phyloP scores from a whole-genome alignment of 768 basidiomycete species.

The Boletus pseudopeckii region DNA sequence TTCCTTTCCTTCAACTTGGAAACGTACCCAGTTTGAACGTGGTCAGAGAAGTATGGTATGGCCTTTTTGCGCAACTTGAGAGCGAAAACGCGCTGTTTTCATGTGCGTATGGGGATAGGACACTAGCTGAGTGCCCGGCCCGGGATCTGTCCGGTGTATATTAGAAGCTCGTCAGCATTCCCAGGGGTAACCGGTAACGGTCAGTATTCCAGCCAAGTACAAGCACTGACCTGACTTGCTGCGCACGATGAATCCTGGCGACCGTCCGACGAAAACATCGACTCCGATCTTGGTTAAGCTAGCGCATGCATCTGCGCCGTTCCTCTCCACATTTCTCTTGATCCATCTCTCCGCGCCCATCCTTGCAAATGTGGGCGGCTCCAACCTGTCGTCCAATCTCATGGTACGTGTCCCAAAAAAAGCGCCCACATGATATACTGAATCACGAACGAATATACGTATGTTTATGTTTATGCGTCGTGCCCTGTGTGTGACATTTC shows the following conservation, averaged over 20 bases:
- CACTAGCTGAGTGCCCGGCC: too few species aligned
- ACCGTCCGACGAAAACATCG: neutral
- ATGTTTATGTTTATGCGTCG: too few species aligned
- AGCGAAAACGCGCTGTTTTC: too few species aligned
- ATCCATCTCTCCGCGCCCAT: conserved; percentile 79
- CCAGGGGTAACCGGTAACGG: too few species aligned
- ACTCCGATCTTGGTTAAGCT: conserved; percentile 47
- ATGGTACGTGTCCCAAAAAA: conserved; percentile 53
- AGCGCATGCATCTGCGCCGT: conserved; percentile 69
- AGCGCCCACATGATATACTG: neutral
- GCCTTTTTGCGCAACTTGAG: too few species aligned
- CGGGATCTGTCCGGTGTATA: too few species aligned
- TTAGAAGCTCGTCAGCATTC: too few species aligned
- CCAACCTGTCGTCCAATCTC: conserved; percentile 60
- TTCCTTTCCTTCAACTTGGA: too few species aligned
- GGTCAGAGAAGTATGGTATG: too few species aligned
- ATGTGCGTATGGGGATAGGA: too few species aligned
- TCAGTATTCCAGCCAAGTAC: too few species aligned
- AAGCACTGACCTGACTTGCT: neutral
- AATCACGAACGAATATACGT: neutral
- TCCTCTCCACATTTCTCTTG: conserved; percentile 67
- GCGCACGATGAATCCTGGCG: conserved; percentile 1
- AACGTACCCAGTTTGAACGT: too few species aligned
- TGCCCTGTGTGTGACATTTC: neutral
- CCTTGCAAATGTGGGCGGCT: conserved; percentile 68